Conservation (phyloP, 495 filamentous ascomycete species). For the Pseudomonodictys pantanalensis region DNA sequence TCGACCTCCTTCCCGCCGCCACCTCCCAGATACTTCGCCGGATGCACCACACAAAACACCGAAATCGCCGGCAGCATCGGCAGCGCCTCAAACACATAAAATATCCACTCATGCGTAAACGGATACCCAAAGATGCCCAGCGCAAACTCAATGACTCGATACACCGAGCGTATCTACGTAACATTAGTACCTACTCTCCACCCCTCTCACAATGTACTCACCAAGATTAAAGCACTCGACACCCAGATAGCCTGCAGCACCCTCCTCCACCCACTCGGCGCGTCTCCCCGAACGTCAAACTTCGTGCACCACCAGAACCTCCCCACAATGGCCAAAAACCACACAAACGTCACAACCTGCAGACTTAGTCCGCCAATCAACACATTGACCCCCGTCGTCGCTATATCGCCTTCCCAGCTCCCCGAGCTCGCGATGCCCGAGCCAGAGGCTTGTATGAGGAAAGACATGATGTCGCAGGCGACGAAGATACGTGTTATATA, state of each 20-base stretch:
- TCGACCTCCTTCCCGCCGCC: constrained; percentile 3
- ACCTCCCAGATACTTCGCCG: constrained; percentile 15
- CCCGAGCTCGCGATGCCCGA: constrained; percentile 39
- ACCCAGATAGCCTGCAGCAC: constrained; percentile 37
- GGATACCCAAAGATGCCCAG: constrained; percentile 41
- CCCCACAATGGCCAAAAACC: constrained; percentile 35
- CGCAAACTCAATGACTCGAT: constrained; percentile 43
- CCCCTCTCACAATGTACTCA: constrained; percentile 19
- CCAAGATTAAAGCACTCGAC: constrained; percentile 36
- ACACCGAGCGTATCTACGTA: constrained; percentile 38
- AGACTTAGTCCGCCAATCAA: constrained; percentile 37
- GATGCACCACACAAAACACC: constrained; percentile 22
- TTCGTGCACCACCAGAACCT: constrained; percentile 25
- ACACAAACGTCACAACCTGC: constrained; percentile 37
- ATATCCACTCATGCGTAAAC: constrained; percentile 42
- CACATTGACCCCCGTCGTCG: constrained; percentile 32
- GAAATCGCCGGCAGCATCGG: constrained; percentile 42
- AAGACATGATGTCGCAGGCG: constrained; percentile 39
- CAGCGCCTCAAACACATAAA: constrained; percentile 44
- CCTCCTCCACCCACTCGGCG: constrained; percentile 29
- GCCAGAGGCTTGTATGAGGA: constrained; percentile 41
- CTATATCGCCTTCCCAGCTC: constrained; percentile 35
- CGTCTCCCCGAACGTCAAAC: neutral
- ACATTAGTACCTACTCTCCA: neutral
- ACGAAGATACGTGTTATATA: constrained; percentile 41